Evolutionary conservation across 2,329 filamentous ascomycete genomes (phyloP), one percentile per base, ranked within the genome.

Genomic region (Alternaria sp.): DNA sequence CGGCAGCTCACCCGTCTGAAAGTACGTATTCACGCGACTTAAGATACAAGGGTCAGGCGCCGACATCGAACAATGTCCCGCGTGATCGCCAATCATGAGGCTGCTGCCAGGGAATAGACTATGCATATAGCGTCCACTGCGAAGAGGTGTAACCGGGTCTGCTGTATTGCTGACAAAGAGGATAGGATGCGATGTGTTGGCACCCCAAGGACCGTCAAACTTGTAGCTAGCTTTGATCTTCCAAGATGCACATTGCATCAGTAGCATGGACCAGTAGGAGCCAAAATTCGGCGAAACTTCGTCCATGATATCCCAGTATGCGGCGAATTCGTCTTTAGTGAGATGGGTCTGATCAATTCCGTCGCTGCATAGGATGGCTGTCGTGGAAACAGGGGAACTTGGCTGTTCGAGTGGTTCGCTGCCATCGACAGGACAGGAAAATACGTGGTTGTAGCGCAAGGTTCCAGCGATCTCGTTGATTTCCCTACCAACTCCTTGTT

Each of bases 61-160:
- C 2, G 79, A 74, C 6, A 81, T 62, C 0, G 80, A 77, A 30
- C 85, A 87, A 64, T 89, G 87, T 0, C 77, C 76, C 3, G 71
- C 70, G 13, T 64, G 67, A 61, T 86, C 81, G 62, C 83, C 82
- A 25, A 81, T 73, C 4, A 87, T 72, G 6, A 86, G 74, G 3
- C 71, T 74, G 15, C 81, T 83, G 1, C 81, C 82, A 0, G 81
- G 77, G 65, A 86, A 86, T 1, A 74, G 68, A 17, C 55, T 67
- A 5, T 76, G 73, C 80, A 82, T 82, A 43, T 77, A 70, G 23
- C 66, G 70, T 1, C 83, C 85, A 45, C 83, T 82, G 46, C 71
- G 68, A 6, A 89, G 74, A 4, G 87, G 87, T 0, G 87, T 89
- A 1, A 90, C 86, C 0, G 88, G 88, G 60, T 90, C 88, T 13